A percentile compares a stretch with the other conserved stretches of the same genome.
Evolutionary conservation across 208 protist genomes (phyloP).

Genomic region (Entamoeba dispar): DNA sequence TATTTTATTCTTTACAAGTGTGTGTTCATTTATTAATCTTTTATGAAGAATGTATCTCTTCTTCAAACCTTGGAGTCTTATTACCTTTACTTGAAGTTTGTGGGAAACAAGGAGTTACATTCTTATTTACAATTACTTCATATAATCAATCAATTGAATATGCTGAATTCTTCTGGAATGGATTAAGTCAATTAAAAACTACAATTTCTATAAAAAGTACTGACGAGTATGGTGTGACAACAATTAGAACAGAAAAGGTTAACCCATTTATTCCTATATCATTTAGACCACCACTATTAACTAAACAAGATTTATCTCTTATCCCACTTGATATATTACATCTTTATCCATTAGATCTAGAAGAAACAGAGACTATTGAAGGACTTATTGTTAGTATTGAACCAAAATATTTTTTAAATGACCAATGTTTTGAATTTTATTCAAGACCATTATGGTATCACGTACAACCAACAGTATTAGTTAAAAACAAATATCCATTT

Average conservation of each 20-base stretch:
- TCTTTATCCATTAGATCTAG: background rate
- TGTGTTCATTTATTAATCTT: too few species aligned
- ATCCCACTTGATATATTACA: background rate
- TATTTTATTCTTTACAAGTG: too few species aligned
- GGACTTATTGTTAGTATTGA: background rate
- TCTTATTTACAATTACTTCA: background rate
- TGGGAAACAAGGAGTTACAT: background rate
- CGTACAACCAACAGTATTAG: background rate
- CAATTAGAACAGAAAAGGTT: background rate
- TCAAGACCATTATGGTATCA: background rate
- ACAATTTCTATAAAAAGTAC: background rate
- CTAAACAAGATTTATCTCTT: background rate
- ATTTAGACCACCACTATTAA: background rate
- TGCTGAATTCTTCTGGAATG: background rate
- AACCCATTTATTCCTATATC: background rate
- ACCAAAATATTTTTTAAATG: background rate
- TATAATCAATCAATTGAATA: background rate
- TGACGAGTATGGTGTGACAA: background rate
- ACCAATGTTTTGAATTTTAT: background rate
- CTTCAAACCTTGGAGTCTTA: too few species aligned
- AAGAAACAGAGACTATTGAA: background rate
- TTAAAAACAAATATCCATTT: background rate
- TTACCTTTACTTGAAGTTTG: background rate
- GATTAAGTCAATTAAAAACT: background rate
- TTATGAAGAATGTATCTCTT: too few species aligned